phyloP scores from a whole-genome alignment of 2,329 filamentous ascomycete genomes.

The Talaromyces piceae region DNA sequence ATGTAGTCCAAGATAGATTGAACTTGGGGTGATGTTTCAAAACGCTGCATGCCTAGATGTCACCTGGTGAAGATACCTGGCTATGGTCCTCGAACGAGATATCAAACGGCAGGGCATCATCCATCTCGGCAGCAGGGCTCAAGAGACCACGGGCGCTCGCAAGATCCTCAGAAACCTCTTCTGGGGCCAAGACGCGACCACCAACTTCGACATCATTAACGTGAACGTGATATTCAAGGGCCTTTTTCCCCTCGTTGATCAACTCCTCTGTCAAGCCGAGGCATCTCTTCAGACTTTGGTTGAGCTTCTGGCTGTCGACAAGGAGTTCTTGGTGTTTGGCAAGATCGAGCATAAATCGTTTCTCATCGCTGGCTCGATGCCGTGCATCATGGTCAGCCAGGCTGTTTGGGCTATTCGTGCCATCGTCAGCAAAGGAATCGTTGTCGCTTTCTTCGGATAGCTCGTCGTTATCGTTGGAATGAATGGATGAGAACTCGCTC shows the following conservation, averaged over 20 bases:
- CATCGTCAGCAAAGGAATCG: constrained; percentile 27
- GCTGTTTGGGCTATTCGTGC: constrained; percentile 27
- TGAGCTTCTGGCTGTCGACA: constrained; percentile 79
- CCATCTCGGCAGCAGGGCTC: constrained; percentile 22
- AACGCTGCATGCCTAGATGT: constrained; percentile 86
- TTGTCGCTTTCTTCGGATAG: constrained; percentile 35
- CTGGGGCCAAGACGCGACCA: constrained; percentile 65
- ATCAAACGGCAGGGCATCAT: constrained; percentile 3
- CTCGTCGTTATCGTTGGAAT: constrained; percentile 29
- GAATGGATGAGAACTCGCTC: constrained; percentile 23
- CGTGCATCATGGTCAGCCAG: constrained; percentile 35
- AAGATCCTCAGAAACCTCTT: constrained; percentile 45
- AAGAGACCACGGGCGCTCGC: constrained; percentile 24
- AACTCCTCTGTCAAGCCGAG: constrained; percentile 83
- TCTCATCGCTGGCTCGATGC: constrained; percentile 68
- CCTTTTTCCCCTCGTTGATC: constrained; percentile 81
- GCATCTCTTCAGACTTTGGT: constrained; percentile 84
- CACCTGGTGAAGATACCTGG: background rate
- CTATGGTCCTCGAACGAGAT: background rate
- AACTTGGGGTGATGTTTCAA: constrained; percentile 56
- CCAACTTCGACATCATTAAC: constrained; percentile 75
- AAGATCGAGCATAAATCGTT: constrained; percentile 74
- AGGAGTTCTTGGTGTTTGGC: constrained; percentile 77
- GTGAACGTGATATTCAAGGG: constrained; percentile 72
- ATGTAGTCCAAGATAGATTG: constrained; percentile 75